Evolutionary conservation across 306 rosid species (phyloP).

Genomic region (Ceratonia siliqua): DNA sequence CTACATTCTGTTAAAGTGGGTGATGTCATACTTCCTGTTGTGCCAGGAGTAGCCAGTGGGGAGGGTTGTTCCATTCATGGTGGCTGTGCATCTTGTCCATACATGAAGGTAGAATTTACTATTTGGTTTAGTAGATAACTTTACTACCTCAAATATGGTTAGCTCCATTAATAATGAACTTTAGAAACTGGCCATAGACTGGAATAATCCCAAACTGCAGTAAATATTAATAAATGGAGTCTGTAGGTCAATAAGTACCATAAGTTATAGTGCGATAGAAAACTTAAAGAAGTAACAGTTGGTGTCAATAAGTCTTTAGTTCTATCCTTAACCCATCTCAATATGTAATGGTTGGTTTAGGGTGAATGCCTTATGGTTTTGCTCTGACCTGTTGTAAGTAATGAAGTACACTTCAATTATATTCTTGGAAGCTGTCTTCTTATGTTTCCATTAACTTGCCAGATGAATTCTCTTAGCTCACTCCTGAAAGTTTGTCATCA

Average conservation of each 20-base stretch:
- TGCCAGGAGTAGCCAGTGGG: slow-evolving; percentile 89
- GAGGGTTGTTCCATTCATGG: slow-evolving; percentile 97
- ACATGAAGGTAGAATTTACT: slow-evolving; percentile 78
- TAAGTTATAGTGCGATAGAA: background rate
- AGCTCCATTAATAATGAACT: slow-evolving; percentile 3
- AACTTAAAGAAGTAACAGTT: too few relatives aligned
- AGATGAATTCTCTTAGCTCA: slow-evolving; percentile 95
- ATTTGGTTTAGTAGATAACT: background rate
- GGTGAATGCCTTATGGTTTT: background rate
- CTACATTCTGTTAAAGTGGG: slow-evolving; percentile 46
- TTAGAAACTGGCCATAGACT: background rate
- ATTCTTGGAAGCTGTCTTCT: slow-evolving; percentile 38
- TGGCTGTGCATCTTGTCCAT: slow-evolving; percentile 98
- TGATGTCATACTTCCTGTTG: slow-evolving; percentile 58
- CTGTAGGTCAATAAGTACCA: background rate
- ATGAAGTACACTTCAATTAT: background rate
- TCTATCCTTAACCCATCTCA: background rate
- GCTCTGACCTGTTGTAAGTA: too few relatives aligned
- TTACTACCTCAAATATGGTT: slow-evolving; percentile 16
- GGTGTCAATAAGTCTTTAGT: background rate
- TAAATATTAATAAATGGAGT: background rate
- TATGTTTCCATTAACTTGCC: slow-evolving; percentile 34
- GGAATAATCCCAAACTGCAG: slow-evolving; percentile 10
- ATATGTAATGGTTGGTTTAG: background rate
- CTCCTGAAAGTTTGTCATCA: slow-evolving; percentile 75